Evolutionary conservation across 768 basidiomycete species (phyloP).

Genomic region (Melanogaster broomeanus): DNA sequence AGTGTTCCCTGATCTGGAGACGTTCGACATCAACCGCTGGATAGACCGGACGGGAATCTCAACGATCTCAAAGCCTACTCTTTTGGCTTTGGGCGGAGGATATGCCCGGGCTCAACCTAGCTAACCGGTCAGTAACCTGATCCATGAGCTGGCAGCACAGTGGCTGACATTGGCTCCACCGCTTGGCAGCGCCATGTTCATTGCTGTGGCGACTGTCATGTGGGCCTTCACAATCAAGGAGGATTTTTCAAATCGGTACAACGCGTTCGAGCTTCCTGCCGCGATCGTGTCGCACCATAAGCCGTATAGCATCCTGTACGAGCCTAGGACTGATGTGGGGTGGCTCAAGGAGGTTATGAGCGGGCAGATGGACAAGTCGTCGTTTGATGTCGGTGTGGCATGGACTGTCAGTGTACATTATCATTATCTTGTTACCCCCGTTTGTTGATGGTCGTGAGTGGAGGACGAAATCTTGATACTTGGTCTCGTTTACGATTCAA

Average conservation of each 20-base stretch:
- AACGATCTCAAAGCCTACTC: conserved; percentile 47
- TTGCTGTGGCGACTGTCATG: conserved; percentile 60
- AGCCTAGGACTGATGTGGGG: conserved; percentile 38
- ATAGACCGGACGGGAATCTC: conserved; percentile 41
- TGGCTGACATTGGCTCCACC: no score
- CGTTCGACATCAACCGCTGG: conserved; percentile 53
- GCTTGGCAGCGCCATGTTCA: conserved; percentile 48
- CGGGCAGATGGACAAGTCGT: background rate
- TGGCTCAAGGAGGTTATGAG: conserved; percentile 1
- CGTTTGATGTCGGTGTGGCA: no score
- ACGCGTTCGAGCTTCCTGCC: conserved; percentile 51
- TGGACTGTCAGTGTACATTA: no score
- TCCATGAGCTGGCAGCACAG: no score
- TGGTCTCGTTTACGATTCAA: no score
- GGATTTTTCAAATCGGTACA: conserved; percentile 51
- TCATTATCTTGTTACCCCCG: no score
- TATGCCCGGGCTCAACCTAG: conserved; percentile 47
- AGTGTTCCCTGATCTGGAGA: background rate
- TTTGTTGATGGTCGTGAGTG: no score
- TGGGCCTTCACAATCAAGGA: conserved; percentile 58
- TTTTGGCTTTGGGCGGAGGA: conserved; percentile 55
- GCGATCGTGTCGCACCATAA: conserved; percentile 55
- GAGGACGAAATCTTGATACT: no score
- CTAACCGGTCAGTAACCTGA: conserved; percentile 15
- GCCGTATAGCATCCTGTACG: conserved; percentile 57